A percentile compares a stretch with the other conserved stretches of the same genome.
These are phyloP conservation scores for Ceratocystis lukuohia DNA, from an alignment of 2,329 filamentous ascomycete species.

Conservation along the genomic window DNA sequence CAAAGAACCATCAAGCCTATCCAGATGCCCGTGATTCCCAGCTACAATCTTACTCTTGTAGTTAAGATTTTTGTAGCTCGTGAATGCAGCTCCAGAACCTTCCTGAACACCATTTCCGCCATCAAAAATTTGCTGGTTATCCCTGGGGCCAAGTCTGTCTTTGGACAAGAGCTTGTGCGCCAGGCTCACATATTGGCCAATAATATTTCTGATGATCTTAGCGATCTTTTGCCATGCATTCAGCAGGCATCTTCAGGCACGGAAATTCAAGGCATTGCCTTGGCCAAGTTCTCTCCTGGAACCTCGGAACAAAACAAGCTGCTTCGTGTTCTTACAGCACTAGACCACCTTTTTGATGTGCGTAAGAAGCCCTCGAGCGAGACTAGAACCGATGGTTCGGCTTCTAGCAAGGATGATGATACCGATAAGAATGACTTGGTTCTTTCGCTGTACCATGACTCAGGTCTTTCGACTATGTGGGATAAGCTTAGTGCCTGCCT, in stretches of 20 bases:
- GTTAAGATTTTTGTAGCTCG: conserved; percentile 91
- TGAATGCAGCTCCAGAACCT: conserved; percentile 94
- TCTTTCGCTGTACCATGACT: conserved; percentile 76
- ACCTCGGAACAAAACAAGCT: conserved; percentile 96
- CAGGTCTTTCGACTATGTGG: conserved; percentile 85
- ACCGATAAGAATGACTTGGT: conserved; percentile 71
- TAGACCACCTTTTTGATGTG: conserved; percentile 89
- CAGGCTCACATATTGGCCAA: conserved; percentile 77
- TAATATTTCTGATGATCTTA: conserved; percentile 71
- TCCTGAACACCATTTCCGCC: conserved; percentile 94
- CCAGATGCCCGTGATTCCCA: conserved; percentile 71
- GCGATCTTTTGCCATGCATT: conserved; percentile 75
- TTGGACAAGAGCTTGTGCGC: conserved; percentile 81
- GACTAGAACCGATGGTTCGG: conserved; percentile 32
- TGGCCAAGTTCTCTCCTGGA: conserved; percentile 89
- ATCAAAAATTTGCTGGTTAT: conserved; percentile 96
- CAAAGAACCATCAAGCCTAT: conserved; percentile 45
- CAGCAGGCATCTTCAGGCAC: conserved; percentile 75
- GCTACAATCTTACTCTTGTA: conserved; percentile 82
- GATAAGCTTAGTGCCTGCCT: conserved; percentile 81
- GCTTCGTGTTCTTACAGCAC: conserved; percentile 76
- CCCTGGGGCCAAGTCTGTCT: conserved; percentile 74
- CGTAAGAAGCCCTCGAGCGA: conserved; percentile 47
- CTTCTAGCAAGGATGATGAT: conserved; percentile 58
- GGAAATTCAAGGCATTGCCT: conserved; percentile 85